Percentiles rank a stretch among this genome's conserved stretches.
Evolutionary conservation across 805 yeast genomes (phyloP).

Genomic region (Metschnikowia shivogae): DNA sequence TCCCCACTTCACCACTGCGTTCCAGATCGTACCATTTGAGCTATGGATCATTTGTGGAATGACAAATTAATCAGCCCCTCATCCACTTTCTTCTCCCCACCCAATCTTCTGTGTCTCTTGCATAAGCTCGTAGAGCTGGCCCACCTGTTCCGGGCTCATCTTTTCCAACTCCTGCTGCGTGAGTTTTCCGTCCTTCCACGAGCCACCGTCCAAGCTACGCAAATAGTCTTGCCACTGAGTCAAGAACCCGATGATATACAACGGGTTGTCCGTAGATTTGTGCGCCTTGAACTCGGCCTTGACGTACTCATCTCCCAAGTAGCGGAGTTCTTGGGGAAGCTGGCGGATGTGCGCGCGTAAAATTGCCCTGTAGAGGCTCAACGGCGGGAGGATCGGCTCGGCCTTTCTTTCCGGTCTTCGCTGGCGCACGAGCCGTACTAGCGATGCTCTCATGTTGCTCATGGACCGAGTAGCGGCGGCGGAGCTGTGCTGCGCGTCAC

Average conservation of each 20-base stretch:
- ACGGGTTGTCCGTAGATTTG: constrained; percentile 75
- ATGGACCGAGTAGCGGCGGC: background rate
- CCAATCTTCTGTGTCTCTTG: constrained; percentile 53
- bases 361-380: constrained; percentile 71
- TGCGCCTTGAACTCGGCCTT: constrained; percentile 87
- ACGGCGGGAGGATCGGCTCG: constrained; percentile 70
- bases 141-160: constrained; percentile 87
- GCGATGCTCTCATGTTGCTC: constrained; percentile 33
- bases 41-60: too few relatives aligned
- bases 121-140: constrained; percentile 76
- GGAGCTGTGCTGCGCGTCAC: background rate
- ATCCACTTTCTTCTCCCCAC: constrained; percentile 1
- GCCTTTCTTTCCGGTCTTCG: constrained; percentile 39
- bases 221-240: constrained; percentile 92
- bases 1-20: too few relatives aligned
- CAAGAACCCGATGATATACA: constrained; percentile 89
- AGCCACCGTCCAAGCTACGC: constrained; percentile 47
- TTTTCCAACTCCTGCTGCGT: constrained; percentile 65
- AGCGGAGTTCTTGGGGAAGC: constrained; percentile 66
- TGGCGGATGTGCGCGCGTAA: constrained; percentile 67
- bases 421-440: constrained; percentile 33
- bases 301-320: constrained; percentile 86
- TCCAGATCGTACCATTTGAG: too few relatives aligned
- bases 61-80: too few relatives aligned
- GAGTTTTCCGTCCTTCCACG: constrained; percentile 44